Base-by-base conservation (phyloP, 192 early-diverging fungal genomes). In the Coemansia brasiliensis region DNA sequence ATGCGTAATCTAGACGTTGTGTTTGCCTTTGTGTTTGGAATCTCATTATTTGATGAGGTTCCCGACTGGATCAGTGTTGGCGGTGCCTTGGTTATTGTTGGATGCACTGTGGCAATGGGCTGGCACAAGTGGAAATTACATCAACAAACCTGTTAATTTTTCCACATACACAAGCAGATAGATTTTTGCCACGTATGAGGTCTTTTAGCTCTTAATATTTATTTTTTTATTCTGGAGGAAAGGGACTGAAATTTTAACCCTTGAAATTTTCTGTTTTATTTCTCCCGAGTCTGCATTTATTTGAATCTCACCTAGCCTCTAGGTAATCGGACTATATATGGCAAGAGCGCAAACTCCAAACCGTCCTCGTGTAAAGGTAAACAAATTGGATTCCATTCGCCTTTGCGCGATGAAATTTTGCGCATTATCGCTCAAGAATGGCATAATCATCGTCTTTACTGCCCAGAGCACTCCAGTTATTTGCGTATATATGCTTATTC, bases 1-100 rank as follows among this genome's bases (percentile, higher is more conserved):
- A 88, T 91, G 86, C 83, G 91, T 39, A 90, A 88, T 72, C 73
- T 88, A 43, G 90, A 93, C 56, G 83, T 93, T 29, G 88, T 90
- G 2, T 90, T 90, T 79, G 87, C 90, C 13, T 90, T 90, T 71
- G 43, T 87, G 15, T 83, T 91, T 67, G 87, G 89, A 17, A 80
- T 89, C 25, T 59, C 78, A 3, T 55, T 93, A 44, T 86, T 91
- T 55, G 79, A 80, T 49, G 89, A 93, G 59, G 53, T 81, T 3
- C 88, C 90, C 0, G 74, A 79, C 26, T 27, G 76, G 25, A 76
- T 76, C 24, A 75, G 69, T 7, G 64, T 88, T 25, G 26, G 71
- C 11, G 92, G 92, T 7, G 83, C 90, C 0, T 39, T 72, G 0
- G 58, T 88, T 1, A 88, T 93, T 71, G 82, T 88, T 9, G 18